Conservation (phyloP, 768 basidiomycete species). For the Boletus reticulatus region DNA sequence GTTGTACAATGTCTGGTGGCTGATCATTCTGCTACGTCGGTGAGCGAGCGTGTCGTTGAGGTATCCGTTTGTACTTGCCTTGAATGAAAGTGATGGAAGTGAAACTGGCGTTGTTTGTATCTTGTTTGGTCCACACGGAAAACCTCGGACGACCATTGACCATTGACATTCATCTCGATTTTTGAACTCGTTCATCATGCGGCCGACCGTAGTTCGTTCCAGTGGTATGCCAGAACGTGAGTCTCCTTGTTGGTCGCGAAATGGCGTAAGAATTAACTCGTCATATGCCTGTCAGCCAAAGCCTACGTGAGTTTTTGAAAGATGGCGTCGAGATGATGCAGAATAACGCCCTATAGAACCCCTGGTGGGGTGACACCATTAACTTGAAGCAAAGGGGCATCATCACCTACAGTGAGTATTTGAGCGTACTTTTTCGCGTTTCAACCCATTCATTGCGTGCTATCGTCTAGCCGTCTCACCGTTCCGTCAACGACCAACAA, state of each 20-base stretch:
- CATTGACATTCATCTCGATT: too few relatives aligned
- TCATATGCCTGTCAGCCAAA: conserved; percentile 50
- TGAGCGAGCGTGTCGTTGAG: not conserved
- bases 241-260: conserved; percentile 27
- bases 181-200: conserved; percentile 35
- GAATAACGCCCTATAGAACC: conserved; percentile 48
- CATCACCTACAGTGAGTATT: conserved; percentile 71
- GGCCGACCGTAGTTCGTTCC: conserved; percentile 47
- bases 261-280: not conserved
- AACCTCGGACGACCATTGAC: conserved; percentile 19
- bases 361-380: conserved; percentile 89
- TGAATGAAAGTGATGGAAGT: not conserved
- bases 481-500: conserved; percentile 70
- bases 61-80: conserved; percentile 9
- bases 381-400: conserved; percentile 74
- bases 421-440: not conserved
- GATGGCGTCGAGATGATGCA: not conserved
- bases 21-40: conserved; percentile 56
- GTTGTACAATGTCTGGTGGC: conserved; percentile 73
- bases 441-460: not conserved
- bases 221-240: conserved; percentile 85
- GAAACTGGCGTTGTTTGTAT: conserved; percentile 25
- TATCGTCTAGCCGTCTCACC: conserved; percentile 69
- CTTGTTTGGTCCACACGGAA: conserved; percentile 35
- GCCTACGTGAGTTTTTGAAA: conserved; percentile 62